Conservation (phyloP, 164 flowering plant genomes). For the Nymphaea thermarum region DNA sequence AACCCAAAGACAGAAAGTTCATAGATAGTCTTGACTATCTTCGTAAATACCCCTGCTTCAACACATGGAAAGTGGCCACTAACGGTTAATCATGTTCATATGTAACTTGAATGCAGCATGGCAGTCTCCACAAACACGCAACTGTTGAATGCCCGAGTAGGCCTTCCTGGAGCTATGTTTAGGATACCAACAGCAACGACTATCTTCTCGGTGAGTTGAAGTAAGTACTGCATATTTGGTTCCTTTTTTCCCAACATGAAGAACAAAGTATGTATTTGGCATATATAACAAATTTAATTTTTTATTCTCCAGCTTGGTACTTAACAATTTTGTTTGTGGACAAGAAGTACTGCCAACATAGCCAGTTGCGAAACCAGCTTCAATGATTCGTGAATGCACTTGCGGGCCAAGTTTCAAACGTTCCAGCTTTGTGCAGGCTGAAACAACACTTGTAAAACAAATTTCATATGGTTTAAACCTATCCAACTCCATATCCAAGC, state of each 20-base stretch:
- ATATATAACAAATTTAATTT: conserved; percentile 64
- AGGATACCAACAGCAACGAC: conserved; percentile 73
- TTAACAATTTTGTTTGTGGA: conserved; percentile 45
- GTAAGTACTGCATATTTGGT: conserved; percentile 49
- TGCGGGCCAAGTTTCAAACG: conserved; percentile 41
- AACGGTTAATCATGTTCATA: not conserved
- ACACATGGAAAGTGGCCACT: not conserved
- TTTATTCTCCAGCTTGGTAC: conserved; percentile 26
- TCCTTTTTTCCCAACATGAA: conserved; percentile 67
- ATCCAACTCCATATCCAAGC: conserved; percentile 39
- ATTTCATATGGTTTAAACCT: conserved; percentile 47
- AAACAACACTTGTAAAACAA: conserved; percentile 47
- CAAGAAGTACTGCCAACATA: conserved; percentile 69
- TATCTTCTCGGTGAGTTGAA: conserved; percentile 81
- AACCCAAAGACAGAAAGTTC: not conserved
- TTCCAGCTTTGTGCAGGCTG: conserved; percentile 56
- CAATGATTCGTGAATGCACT: conserved; percentile 44
- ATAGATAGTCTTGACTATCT: not conserved
- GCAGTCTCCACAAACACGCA: conserved; percentile 77
- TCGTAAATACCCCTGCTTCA: not conserved
- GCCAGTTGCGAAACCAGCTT: conserved; percentile 38
- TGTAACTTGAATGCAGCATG: conserved; percentile 44
- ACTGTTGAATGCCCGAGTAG: conserved; percentile 38
- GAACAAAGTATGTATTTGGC: conserved; percentile 55
- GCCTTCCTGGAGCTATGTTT: not conserved